phyloP scores from a whole-genome alignment of 306 rosid species.

The Casuarina glauca region DNA sequence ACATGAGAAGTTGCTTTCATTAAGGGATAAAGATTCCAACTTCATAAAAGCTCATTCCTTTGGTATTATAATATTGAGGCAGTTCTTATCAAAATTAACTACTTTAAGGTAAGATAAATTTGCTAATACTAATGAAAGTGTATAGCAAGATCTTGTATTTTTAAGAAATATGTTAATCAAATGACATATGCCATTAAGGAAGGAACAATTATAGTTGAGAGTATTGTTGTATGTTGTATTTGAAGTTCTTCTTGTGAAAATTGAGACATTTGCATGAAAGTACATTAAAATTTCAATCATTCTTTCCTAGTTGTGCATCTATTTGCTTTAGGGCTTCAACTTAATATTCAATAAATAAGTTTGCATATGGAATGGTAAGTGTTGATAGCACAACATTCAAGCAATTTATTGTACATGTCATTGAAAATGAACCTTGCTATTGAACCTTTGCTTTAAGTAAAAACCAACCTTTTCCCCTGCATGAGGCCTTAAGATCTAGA shows the following conservation, averaged over 20 bases:
- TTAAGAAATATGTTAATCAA: conserved; percentile 12
- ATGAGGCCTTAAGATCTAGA: too few species aligned
- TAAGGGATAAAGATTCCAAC: conserved; percentile 28
- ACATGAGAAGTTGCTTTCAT: conserved; percentile 29
- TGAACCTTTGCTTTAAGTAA: too few species aligned
- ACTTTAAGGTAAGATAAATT: conserved; percentile 31
- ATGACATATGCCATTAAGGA: conserved; percentile 16
- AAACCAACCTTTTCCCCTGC: too few species aligned
- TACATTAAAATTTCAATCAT: conserved; percentile 25
- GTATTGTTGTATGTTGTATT: conserved; percentile 15
- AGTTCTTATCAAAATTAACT: conserved; percentile 27
- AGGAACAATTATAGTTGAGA: conserved; percentile 23
- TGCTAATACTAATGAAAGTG: conserved; percentile 23
- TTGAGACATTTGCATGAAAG: conserved; percentile 24
- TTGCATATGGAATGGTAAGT: too few species aligned
- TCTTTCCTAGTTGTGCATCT: conserved; percentile 20
- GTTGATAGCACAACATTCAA: too few species aligned
- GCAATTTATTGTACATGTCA: too few species aligned
- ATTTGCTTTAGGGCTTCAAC: conserved; percentile 16
- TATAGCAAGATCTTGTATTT: conserved; percentile 34
- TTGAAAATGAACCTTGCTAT: too few species aligned
- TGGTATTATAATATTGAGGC: conserved; percentile 35
- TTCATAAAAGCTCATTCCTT: conserved; percentile 28
- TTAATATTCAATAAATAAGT: too few species aligned
- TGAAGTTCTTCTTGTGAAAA: conserved; percentile 5